Base-by-base conservation (phyloP, 768 basidiomycete genomes). In the Boletus barrowsii region DNA sequence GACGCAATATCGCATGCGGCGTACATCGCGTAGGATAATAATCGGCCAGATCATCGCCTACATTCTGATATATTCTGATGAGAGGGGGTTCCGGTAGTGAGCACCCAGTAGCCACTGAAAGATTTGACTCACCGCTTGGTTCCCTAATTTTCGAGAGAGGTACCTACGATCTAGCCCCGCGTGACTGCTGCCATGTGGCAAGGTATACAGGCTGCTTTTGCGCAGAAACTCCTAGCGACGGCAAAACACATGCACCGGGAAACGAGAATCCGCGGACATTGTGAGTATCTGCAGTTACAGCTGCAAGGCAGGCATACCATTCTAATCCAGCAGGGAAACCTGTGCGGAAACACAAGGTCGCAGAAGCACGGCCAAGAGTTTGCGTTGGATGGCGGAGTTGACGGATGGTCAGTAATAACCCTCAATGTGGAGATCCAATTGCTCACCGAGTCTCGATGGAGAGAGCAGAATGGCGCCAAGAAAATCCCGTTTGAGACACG, bases 181-280 rank as follows among this genome's bases (percentile, higher is more conserved):
- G 5, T n/a, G 8, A 22, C 22, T 37, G 15, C 22, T 36, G 14
- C 11, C 5, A 14, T 35, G 37, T 26, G 35, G 32, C 49, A 15
- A 41, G 39, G 11, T 18, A 18, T 11, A 33, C 33, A 4, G n/a
- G 18, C 42, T 33, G 30, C 41, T 14, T 29, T 29, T 39, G 15
- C 11, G 11, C 36, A 30, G 17, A 41, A 29, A 42, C 29, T 29
- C 51, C 45, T 43, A 42, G 49, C 49, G 41, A 29, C 20, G 20
- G 29, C 30, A 43, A 17, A 14, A 33, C 30, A 26, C 26, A 44
- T 13, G n/a, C 3, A n/a, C 8, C 15, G 17, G 11, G 15, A 13
- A 10, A 29, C 13, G 39, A 30, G 10, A 39, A 41, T 55, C 45
- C 43, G 61, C 35, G 57, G 61, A 20, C 13, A 51, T 49, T 40